phyloP scores from a whole-genome alignment of 305 asterid species.

The Andrographis paniculata region DNA sequence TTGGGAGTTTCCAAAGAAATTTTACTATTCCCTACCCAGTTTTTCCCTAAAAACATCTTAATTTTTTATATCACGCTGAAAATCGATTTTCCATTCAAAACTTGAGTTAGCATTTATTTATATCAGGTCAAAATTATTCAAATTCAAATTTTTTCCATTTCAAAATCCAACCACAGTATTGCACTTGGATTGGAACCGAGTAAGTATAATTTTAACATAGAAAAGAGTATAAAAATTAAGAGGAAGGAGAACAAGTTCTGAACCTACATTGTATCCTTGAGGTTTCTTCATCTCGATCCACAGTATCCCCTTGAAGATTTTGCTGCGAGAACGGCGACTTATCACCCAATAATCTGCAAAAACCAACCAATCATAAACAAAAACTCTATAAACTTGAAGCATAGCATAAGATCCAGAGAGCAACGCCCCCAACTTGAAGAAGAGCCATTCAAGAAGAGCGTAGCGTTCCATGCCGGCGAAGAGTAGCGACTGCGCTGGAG shows the following conservation, averaged over 20 bases:
- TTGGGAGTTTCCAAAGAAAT: too few relatives aligned
- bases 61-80: too few relatives aligned
- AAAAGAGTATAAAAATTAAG: neutral
- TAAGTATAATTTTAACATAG: neutral
- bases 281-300: constrained; percentile 50
- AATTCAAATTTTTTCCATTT: too few relatives aligned
- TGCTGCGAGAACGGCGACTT: constrained; percentile 96
- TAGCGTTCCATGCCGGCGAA: constrained; percentile 99
- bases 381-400: neutral
- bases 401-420: neutral
- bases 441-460: constrained; percentile 96
- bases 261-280: constrained; percentile 84
- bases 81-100: too few relatives aligned
- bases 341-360: constrained; percentile 77
- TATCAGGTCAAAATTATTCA: too few relatives aligned
- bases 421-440: constrained; percentile 57
- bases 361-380: constrained; percentile 3
- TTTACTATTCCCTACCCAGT: too few relatives aligned
- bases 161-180: too few relatives aligned
- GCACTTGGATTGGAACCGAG: too few relatives aligned
- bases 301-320: constrained; percentile 85
- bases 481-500: constrained; percentile 93
- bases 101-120: too few relatives aligned
- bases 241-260: neutral
- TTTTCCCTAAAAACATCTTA: too few relatives aligned